These are phyloP conservation scores for Copromyces sp. DNA, from an alignment of 495 filamentous ascomycete species.

Conservation along the genomic window DNA sequence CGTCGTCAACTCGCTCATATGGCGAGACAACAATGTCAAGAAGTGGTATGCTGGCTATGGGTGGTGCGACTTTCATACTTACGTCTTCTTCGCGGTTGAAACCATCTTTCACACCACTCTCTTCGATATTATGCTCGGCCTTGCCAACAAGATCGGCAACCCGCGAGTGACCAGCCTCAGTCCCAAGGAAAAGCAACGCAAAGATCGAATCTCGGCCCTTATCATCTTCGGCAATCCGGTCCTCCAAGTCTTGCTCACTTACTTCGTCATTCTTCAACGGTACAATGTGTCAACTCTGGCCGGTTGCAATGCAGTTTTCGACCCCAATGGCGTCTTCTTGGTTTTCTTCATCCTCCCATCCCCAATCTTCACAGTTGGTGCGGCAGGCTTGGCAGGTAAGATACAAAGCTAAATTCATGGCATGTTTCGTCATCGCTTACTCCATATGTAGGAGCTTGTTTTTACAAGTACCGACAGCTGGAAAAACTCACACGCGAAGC, in stretches of 20 bases:
- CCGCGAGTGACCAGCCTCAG: constrained; percentile 42
- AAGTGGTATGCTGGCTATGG: constrained; percentile 64
- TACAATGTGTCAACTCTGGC: constrained; percentile 65
- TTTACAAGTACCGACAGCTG: constrained; percentile 59
- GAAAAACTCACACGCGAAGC: constrained; percentile 49
- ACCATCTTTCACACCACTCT: constrained; percentile 54
- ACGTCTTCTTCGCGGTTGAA: constrained; percentile 43
- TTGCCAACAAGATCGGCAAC: constrained; percentile 62
- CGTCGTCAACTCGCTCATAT: constrained; percentile 70
- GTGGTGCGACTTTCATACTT: constrained; percentile 76
- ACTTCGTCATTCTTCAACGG: constrained; percentile 56
- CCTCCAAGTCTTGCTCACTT: constrained; percentile 55
- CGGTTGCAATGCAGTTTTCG: constrained; percentile 58
- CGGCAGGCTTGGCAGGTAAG: constrained; percentile 65
- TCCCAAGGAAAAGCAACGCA: constrained; percentile 40
- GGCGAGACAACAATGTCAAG: constrained; percentile 59
- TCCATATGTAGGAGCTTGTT: constrained; percentile 45
- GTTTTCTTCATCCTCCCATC: constrained; percentile 57
- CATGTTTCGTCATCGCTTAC: constrained; percentile 4
- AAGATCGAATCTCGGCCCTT: constrained; percentile 47
- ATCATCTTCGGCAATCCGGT: constrained; percentile 62
- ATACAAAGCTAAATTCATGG: constrained; percentile 5
- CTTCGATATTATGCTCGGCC: constrained; percentile 61
- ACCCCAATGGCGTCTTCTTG: constrained; percentile 62
- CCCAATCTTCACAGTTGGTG: constrained; percentile 52